Conservation (phyloP, 352 stramenopile genomes). For the Globisporangium takayamanum region DNA sequence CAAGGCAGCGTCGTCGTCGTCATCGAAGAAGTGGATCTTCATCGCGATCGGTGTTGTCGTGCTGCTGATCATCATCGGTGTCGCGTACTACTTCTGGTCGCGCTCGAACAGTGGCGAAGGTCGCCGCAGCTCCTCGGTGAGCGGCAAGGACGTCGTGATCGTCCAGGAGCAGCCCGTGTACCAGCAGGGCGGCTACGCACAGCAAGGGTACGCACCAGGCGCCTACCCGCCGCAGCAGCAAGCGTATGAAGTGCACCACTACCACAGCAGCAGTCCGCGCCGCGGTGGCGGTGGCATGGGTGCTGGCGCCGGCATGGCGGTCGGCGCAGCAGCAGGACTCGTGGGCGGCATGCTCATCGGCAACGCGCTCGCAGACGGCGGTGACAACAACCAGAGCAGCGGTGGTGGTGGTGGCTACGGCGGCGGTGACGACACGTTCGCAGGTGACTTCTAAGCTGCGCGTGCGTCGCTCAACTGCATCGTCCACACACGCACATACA, state of each 20-base stretch:
- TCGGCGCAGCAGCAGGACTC: constrained; percentile 14
- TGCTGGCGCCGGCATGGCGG: constrained; percentile 12
- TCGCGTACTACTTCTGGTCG: constrained; percentile 27
- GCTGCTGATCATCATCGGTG: constrained; percentile 29
- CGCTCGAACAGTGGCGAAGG: constrained; percentile 22
- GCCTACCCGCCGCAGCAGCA: constrained; percentile 26
- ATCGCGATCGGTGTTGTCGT: constrained; percentile 27
- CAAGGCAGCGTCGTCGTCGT: constrained; percentile 24
- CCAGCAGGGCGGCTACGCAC: constrained; percentile 26
- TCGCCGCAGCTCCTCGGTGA: constrained; percentile 14
- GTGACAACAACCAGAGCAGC: constrained; percentile 7
- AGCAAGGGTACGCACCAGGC: constrained; percentile 30
- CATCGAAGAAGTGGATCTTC: constrained; percentile 20
- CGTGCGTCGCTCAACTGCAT: no score
- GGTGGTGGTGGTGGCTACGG: constrained; percentile 8
- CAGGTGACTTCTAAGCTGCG: constrained; percentile 12
- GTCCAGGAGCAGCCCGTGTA: constrained; percentile 28
- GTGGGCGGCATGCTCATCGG: constrained; percentile 18
- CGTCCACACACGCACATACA: no score
- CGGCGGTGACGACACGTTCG: constrained; percentile 12
- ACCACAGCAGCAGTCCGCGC: constrained; percentile 12
- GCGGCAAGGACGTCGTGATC: constrained; percentile 27
- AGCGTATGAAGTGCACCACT: constrained; percentile 9
- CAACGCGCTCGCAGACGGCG: constrained; percentile 15
- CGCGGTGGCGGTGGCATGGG: constrained; percentile 12